These are phyloP conservation scores for Rhododendron molle DNA, from an alignment of 148 eudicot species.

Conservation along the genomic window DNA sequence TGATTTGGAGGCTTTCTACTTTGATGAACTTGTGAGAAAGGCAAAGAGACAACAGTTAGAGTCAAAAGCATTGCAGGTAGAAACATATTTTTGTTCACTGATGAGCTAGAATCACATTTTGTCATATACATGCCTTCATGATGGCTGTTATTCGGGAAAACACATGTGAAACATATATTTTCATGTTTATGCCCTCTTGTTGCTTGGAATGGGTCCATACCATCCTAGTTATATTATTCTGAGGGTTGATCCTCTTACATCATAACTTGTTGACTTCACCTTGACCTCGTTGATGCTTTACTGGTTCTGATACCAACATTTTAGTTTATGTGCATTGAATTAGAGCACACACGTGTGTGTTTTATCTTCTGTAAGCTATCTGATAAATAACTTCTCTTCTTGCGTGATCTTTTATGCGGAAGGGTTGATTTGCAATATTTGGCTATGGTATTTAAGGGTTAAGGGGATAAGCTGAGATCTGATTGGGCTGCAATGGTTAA, in stretches of 20 bases:
- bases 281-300: background rate
- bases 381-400: background rate
- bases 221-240: background rate
- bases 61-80: slow-evolving; percentile 28
- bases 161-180: background rate
- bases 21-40: slow-evolving; percentile 37
- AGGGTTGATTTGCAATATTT: background rate
- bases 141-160: background rate
- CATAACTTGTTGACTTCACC: background rate
- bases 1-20: slow-evolving; percentile 31
- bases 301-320: background rate
- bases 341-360: background rate
- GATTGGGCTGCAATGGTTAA: background rate
- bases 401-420: background rate
- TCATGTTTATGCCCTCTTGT: background rate
- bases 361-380: background rate
- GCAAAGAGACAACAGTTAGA: slow-evolving; percentile 32
- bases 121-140: background rate
- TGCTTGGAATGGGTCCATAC: background rate
- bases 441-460: background rate
- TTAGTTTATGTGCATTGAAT: background rate
- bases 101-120: background rate
- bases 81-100: background rate
- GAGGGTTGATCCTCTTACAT: background rate
- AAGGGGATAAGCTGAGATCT: background rate